Evolutionary conservation across 768 basidiomycete species (phyloP).

Genomic region (Lactarius quietus): DNA sequence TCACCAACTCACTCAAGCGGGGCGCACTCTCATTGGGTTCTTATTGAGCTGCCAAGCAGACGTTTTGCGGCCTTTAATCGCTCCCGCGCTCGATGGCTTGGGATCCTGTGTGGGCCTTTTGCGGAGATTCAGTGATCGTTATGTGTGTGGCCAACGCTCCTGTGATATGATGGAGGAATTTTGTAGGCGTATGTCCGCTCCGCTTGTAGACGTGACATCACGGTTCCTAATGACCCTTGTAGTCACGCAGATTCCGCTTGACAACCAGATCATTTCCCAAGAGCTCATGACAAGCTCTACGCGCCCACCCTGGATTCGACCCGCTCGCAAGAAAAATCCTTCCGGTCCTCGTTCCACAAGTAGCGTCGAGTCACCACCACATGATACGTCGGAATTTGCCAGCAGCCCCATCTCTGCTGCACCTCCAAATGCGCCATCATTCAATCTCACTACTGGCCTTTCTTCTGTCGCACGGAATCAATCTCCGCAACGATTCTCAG

Average conservation of each 20-base stretch:
- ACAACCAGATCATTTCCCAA: conserved; percentile 54
- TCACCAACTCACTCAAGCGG: conserved; percentile 91
- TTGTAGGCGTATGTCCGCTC: conserved; percentile 77
- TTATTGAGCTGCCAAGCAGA: conserved; percentile 87
- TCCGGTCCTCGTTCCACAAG: conserved; percentile 42
- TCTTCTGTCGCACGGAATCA: neutral
- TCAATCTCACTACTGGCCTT: neutral
- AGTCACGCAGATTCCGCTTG: conserved; percentile 87
- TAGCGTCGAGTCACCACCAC: conserved; percentile 11
- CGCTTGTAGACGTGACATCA: conserved; percentile 28
- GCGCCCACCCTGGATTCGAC: conserved; percentile 85
- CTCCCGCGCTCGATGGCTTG: conserved; percentile 79
- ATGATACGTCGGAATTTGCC: conserved; percentile 21
- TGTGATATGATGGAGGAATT: conserved; percentile 96
- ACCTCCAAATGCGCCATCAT: neutral
- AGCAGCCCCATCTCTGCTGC: neutral
- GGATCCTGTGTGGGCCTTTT: conserved; percentile 87
- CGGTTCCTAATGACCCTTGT: conserved; percentile 11
- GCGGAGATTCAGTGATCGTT: conserved; percentile 84
- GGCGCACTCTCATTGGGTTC: conserved; percentile 84
- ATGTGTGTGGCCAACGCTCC: conserved; percentile 86
- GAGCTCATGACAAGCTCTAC: conserved; percentile 43
- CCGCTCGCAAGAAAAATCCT: conserved; percentile 73
- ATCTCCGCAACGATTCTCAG: neutral
- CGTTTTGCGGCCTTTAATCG: conserved; percentile 66